Base-by-base conservation (phyloP, 768 basidiomycete species). In the Suillus discolor region DNA sequence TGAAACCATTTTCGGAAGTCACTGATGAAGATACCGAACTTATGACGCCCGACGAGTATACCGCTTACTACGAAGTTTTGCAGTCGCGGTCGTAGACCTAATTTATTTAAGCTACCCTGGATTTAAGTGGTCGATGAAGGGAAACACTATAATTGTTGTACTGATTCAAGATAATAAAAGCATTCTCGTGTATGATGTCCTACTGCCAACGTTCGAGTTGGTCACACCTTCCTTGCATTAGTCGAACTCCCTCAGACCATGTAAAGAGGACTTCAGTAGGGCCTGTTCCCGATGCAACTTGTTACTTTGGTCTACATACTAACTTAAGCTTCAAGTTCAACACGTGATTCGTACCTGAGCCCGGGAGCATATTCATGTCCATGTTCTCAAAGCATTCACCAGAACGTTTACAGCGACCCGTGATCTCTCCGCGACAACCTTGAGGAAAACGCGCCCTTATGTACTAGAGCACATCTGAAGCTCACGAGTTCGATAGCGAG, bases 31-130 rank as follows among this genome's bases (percentile, higher is more conserved):
- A 96, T 73, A 91, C 95, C 71, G 96, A 95, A 57, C 73, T 89
- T 70, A 97, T 97, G 96, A 93, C 93, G 4, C 89, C 93, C 2
- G 96, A 96, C 64, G 96, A 97, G 77, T 97, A 97, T 73, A 88
- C 89, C 38, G 87, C 87, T 41, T 94, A 86, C 78, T 94, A 89
- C 73, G 87, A 91, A 70, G 81, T 93, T 66, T 80, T 88, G 73
- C 85, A 87, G 76, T 80, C 83, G 61, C 81, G 76, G 61, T 70
- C 71, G 51, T 76, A 72, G 65, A 62, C 16, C 34, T n/a, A 39
- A 62, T 36, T 39, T 36, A 11, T 49, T 36, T 20, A 25, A 38
- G 13, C 16, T 67, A 57, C 39, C 11, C 38, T 57, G 38, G 34
- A 15, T 38, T 13, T 16, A 23, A 28, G 47, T 23, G 23, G 57